A percentile compares a stretch with the other conserved stretches of the same genome.
These are phyloP conservation scores for Entrophospora sp. DNA, from an alignment of 192 early-diverging fungal genomes.

Conservation along the genomic window DNA sequence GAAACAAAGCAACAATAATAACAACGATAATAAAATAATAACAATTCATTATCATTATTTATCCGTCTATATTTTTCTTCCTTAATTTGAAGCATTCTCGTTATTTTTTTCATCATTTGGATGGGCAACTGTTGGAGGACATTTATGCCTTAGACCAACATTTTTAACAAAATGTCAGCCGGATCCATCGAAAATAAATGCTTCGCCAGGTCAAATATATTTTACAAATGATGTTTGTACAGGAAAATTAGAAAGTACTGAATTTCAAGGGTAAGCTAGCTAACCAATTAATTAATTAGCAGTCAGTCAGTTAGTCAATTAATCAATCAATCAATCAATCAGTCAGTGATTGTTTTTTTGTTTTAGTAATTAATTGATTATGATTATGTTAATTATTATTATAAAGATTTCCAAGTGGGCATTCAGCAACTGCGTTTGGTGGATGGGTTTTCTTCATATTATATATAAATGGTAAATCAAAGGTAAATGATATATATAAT, in stretches of 20 bases:
- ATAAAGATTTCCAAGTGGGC: conserved; percentile 22
- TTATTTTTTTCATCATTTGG: conserved; percentile 9
- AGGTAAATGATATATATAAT: not conserved
- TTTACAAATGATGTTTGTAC: conserved; percentile 19
- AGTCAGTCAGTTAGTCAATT: too few species aligned
- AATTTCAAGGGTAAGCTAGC: conserved; percentile 22
- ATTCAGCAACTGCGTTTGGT: conserved; percentile 20
- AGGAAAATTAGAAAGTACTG: conserved; percentile 7
- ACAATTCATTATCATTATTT: not conserved
- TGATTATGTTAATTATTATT: not conserved
- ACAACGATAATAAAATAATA: too few species aligned
- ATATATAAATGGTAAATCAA: conserved; percentile 18
- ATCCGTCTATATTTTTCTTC: not conserved
- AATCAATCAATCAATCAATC: too few species aligned
- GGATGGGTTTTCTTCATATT: conserved; percentile 20
- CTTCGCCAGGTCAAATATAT: not conserved
- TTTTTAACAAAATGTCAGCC: conserved; percentile 20
- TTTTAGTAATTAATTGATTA: not conserved
- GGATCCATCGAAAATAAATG: not conserved
- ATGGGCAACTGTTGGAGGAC: conserved; percentile 17
- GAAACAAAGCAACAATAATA: too few species aligned
- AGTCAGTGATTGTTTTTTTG: not conserved
- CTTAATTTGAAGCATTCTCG: not conserved
- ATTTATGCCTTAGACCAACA: conserved; percentile 15
- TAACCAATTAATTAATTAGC: too few species aligned